These are phyloP conservation scores for Monosporascus sp. DNA, from an alignment of 2,329 filamentous ascomycete genomes.

Conservation along the genomic window DNA sequence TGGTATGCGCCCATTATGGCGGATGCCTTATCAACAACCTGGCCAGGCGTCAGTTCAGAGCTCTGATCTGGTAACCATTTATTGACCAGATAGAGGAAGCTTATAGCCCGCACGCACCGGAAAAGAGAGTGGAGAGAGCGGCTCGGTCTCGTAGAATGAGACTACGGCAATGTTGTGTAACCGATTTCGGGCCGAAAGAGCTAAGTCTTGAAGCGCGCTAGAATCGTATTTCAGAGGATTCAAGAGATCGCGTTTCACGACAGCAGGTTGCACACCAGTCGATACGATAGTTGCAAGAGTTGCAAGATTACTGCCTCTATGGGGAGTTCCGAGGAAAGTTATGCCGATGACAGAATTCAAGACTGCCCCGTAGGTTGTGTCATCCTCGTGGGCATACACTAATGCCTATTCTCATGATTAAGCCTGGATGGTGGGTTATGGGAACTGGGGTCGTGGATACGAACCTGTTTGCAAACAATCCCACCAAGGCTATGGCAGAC, in stretches of 20 bases:
- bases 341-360: slow-evolving; percentile 15
- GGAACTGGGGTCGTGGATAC: background rate
- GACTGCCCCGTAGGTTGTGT: slow-evolving; percentile 4
- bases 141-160: slow-evolving; percentile 16
- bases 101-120: slow-evolving; percentile 6
- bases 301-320: slow-evolving; percentile 23
- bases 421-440: background rate
- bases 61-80: background rate
- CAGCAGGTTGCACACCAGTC: background rate
- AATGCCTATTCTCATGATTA: slow-evolving; percentile 11
- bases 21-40: slow-evolving; percentile 11
- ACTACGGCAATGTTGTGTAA: slow-evolving; percentile 12
- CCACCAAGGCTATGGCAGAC: slow-evolving; percentile 25
- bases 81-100: background rate
- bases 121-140: slow-evolving; percentile 6
- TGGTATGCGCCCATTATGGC: slow-evolving; percentile 14
- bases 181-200: slow-evolving; percentile 10
- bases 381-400: slow-evolving; percentile 15
- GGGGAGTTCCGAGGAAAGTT: slow-evolving; percentile 27
- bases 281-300: slow-evolving; percentile 15
- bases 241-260: slow-evolving; percentile 20
- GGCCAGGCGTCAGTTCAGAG: background rate
- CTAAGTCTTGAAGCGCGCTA: slow-evolving; percentile 11
- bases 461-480: slow-evolving; percentile 24
- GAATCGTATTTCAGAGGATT: slow-evolving; percentile 11